Percentiles rank a stretch among this genome's conserved stretches.
Conservation (phyloP, 805 yeast genomes). For the Wilhelminamyces savonicus region DNA sequence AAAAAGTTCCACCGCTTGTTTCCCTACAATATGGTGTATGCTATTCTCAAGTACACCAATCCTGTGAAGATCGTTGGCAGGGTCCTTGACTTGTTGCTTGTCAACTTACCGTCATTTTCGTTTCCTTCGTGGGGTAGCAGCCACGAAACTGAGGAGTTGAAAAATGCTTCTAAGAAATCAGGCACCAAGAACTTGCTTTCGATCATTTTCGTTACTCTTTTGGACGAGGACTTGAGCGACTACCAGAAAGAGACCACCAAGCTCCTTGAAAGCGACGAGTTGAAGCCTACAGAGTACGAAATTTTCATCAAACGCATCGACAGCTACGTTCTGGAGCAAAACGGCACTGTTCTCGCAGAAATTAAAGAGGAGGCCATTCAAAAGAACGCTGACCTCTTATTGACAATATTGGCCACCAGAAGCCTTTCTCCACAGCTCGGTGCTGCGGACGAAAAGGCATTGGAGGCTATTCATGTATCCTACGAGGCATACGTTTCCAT, state of each 20-base stretch:
- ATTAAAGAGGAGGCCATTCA: constrained; percentile 10
- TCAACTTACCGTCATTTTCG: constrained; percentile 27
- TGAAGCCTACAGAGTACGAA: constrained; percentile 9
- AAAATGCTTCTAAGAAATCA: constrained; percentile 5
- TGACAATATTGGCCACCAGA: constrained; percentile 17
- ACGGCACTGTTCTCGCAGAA: constrained; percentile 17
- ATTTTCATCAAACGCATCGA: constrained; percentile 20
- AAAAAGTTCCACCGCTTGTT: constrained; percentile 67
- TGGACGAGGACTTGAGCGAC: constrained; percentile 68
- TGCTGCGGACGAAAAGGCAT: constrained; percentile 1
- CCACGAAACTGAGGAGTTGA: constrained; percentile 27
- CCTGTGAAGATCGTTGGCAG: constrained; percentile 80
- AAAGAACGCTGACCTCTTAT: constrained; percentile 13
- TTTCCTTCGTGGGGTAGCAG: constrained; percentile 13
- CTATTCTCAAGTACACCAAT: constrained; percentile 75
- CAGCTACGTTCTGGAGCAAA: constrained; percentile 12
- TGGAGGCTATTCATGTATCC: constrained; percentile 10
- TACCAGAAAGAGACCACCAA: constrained; percentile 46
- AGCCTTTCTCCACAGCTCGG: constrained; percentile 13
- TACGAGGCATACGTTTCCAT: constrained; percentile 13
- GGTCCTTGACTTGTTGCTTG: constrained; percentile 74
- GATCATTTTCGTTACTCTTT: constrained; percentile 61
- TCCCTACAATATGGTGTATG: constrained; percentile 75
- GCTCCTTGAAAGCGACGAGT: constrained; percentile 7
- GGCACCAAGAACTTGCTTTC: constrained; percentile 48